Evolutionary conservation across 2,329 filamentous ascomycete genomes (phyloP), one percentile per base, ranked within the genome.

Genomic region (Pseudogymnoascus sp.): DNA sequence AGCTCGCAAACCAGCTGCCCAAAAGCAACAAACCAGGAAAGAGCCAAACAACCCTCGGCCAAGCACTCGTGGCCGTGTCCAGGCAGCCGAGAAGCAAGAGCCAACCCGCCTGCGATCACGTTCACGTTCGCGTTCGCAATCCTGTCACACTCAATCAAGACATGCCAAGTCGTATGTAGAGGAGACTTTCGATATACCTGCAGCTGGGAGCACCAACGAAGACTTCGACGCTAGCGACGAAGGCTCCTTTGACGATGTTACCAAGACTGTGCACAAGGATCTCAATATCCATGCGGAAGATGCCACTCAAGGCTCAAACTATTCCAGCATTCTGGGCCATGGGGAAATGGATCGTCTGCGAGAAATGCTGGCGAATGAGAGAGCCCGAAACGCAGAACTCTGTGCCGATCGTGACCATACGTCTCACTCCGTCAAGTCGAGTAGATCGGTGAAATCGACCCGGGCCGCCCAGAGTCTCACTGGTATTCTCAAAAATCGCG

Each of bases 181-280:
- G 41, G 79, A 82, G 65, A 81, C 78, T 67, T 70, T 70, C 2
- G 70, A 76, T 7, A 72, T 82, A n/a, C 74, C 75, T 38, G 27
- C 25, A 25, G 42, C 42, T 12, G 31, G 12, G 8, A 44, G 13
- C 27, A 35, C 29, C 9, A 35, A 35, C 15, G 48, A 55, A 4
- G 44, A 55, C 44, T 55, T 55, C 21, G 44, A 59, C 6, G 60
- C 35, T 9, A 58, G 42, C 21, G 60, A 59, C 15, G 60, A 63
- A 17, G 48, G 29, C n/a, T 58, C 51, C 8, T 41, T 39, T 33
- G 60, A 62, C 13, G 62, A 63, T 27, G 41, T 51, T 58, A 63
- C 62, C 13, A 59, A 31, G 15, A 63, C 42, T 33, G 35, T 58
- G 13, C 62, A 62, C 33, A 62, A 59, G 38, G 48, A 59, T n/a